Conservation (phyloP, 192 early-diverging fungal species). For the Coemansia sp. region DNA sequence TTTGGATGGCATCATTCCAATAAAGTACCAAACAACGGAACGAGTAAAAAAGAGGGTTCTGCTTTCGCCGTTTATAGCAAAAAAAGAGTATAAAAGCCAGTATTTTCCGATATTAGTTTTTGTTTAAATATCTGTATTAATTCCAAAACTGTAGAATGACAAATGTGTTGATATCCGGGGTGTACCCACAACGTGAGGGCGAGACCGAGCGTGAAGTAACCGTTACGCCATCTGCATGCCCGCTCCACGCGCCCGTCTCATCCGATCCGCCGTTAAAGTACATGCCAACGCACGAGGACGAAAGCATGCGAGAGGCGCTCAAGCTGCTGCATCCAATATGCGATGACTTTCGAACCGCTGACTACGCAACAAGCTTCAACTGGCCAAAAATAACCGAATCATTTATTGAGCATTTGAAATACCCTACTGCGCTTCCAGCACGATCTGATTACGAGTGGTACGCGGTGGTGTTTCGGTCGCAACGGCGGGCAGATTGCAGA, state of each 20-base stretch:
- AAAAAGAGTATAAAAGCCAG: background rate
- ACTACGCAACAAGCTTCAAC: conserved; percentile 40
- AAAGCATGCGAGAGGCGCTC: conserved; percentile 35
- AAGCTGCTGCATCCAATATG: conserved; percentile 14
- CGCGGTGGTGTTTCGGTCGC: conserved; percentile 46
- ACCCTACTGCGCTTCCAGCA: background rate
- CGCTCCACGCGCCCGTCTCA: conserved; percentile 4
- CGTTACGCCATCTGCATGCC: background rate
- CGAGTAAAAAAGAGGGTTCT: background rate
- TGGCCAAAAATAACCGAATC: conserved; percentile 28
- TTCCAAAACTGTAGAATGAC: conserved; percentile 8
- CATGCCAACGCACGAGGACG: conserved; percentile 32
- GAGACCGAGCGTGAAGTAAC: background rate
- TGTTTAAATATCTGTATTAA: background rate
- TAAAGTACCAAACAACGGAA: too few relatives aligned
- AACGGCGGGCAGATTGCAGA: conserved; percentile 35
- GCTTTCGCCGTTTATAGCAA: background rate
- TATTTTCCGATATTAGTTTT: background rate
- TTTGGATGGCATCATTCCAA: background rate
- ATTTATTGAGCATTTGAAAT: conserved; percentile 5
- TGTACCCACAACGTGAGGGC: background rate
- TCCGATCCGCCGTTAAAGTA: conserved; percentile 10
- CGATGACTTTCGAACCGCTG: conserved; percentile 27
- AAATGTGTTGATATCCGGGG: conserved; percentile 14
- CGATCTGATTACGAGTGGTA: conserved; percentile 23